Conservation (phyloP, 371 early-diverging fungal species). For the Mortierella sp. region DNA sequence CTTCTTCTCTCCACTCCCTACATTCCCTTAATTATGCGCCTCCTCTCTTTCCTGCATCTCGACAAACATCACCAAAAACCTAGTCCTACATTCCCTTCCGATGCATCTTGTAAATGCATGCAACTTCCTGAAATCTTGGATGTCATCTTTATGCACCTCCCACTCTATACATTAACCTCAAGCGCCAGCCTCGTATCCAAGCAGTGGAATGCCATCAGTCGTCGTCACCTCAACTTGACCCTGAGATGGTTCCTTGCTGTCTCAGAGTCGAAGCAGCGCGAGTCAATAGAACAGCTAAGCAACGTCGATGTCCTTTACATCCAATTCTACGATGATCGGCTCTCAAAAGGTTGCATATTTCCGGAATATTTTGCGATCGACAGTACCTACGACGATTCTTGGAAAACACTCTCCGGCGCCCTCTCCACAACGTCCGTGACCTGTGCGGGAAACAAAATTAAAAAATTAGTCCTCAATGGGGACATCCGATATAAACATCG, state of each 20-base stretch:
- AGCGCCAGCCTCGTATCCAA: not conserved
- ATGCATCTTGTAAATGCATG: not conserved
- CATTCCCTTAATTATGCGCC: too few relatives aligned
- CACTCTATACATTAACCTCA: not conserved
- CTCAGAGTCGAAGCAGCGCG: not conserved
- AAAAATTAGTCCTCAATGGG: not conserved
- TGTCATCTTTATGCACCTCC: not conserved
- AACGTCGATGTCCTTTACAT: not conserved
- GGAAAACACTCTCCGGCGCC: not conserved
- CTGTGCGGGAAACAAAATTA: not conserved
- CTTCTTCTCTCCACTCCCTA: too few relatives aligned
- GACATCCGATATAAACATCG: not conserved
- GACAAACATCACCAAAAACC: too few relatives aligned
- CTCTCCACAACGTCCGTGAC: not conserved
- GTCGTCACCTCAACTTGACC: not conserved
- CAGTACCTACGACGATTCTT: not conserved
- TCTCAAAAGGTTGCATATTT: not conserved
- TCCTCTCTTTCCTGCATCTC: too few relatives aligned
- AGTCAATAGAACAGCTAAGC: not conserved
- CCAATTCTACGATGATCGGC: not conserved
- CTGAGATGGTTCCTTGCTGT: not conserved
- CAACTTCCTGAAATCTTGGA: constrained; percentile 4
- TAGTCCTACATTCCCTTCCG: too few relatives aligned
- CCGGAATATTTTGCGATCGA: not conserved
- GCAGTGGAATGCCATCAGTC: not conserved